These are phyloP conservation scores for Novymonas esmeraldas DNA, from an alignment of 208 protist species.

Conservation along the genomic window DNA sequence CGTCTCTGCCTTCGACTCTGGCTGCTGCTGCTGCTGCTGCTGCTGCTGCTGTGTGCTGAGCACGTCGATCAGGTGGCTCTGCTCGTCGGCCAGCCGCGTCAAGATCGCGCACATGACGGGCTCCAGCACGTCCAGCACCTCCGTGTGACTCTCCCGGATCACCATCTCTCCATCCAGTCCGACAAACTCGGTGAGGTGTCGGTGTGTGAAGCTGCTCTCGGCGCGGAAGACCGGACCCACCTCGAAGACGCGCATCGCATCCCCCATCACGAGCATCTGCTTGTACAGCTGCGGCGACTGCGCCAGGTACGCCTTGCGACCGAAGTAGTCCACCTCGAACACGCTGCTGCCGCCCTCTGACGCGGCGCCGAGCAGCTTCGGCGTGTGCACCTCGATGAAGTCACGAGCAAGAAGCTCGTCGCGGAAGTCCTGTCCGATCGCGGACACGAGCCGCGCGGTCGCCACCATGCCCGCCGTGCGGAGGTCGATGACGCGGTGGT, in stretches of 20 bases:
- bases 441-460: conserved; percentile 92
- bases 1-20: no score
- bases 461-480: conserved; percentile 93
- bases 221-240: conserved; percentile 98
- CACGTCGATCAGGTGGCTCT: conserved; percentile 12
- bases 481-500: conserved; percentile 97
- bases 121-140: conserved; percentile 96
- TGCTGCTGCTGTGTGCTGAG: conserved; percentile 19
- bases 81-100: conserved; percentile 55
- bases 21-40: no score
- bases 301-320: conserved; percentile 92
- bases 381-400: conserved; percentile 99
- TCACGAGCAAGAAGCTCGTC: conserved; percentile 70
- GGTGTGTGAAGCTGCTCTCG: conserved; percentile 98
- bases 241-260: conserved; percentile 95
- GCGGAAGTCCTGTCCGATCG: conserved; percentile 88
- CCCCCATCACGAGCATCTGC: conserved; percentile 97
- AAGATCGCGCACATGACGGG: conserved; percentile 95
- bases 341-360: conserved; percentile 92
- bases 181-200: conserved; percentile 99
- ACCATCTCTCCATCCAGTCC: conserved; percentile 99
- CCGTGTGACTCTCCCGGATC: conserved; percentile 96
- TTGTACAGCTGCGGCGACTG: conserved; percentile 99
- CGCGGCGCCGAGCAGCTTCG: conserved; percentile 97
- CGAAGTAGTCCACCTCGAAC: conserved; percentile 85